These are phyloP conservation scores for Ogataea nitratoaversa DNA, from an alignment of 805 yeast species.

Conservation along the genomic window DNA sequence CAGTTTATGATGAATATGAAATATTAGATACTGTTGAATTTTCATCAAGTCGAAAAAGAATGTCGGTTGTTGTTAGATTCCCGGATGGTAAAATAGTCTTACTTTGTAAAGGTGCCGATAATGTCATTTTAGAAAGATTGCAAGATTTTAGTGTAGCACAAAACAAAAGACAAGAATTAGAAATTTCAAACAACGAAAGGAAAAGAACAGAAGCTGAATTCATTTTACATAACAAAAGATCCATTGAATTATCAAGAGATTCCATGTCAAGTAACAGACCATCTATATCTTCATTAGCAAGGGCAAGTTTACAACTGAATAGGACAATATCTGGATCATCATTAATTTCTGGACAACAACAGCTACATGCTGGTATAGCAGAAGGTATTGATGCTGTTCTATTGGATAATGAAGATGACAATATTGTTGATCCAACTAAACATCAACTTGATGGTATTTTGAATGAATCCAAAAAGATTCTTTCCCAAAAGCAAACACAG, in stretches of 20 bases:
- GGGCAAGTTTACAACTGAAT: conserved; percentile 26
- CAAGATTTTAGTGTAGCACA: conserved; percentile 54
- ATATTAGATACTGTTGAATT: conserved; percentile 82
- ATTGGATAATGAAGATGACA: conserved; percentile 28
- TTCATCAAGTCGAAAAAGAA: conserved; percentile 82
- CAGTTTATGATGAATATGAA: conserved; percentile 65
- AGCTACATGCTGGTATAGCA: too few species aligned
- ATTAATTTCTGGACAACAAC: too few species aligned
- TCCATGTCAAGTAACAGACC: conserved; percentile 6
- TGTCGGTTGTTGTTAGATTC: conserved; percentile 80
- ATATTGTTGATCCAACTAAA: conserved; percentile 27
- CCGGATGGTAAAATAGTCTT: conserved; percentile 75
- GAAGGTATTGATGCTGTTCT: conserved; percentile 17
- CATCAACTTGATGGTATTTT: conserved; percentile 53
- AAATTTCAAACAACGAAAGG: conserved; percentile 53
- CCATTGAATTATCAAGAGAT: conserved; percentile 31
- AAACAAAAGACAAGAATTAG: conserved; percentile 60
- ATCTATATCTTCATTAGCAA: conserved; percentile 25
- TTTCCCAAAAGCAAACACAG: conserved; percentile 55
- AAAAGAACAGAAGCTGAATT: conserved; percentile 74
- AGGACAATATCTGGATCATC: conserved; percentile 29
- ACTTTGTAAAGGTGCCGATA: conserved; percentile 95
- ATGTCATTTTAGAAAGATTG: conserved; percentile 74
- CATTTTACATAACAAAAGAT: conserved; percentile 52
- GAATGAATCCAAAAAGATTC: conserved; percentile 48